Conservation (phyloP, 306 rosid species). For the Elaeagnus macrophylla region DNA sequence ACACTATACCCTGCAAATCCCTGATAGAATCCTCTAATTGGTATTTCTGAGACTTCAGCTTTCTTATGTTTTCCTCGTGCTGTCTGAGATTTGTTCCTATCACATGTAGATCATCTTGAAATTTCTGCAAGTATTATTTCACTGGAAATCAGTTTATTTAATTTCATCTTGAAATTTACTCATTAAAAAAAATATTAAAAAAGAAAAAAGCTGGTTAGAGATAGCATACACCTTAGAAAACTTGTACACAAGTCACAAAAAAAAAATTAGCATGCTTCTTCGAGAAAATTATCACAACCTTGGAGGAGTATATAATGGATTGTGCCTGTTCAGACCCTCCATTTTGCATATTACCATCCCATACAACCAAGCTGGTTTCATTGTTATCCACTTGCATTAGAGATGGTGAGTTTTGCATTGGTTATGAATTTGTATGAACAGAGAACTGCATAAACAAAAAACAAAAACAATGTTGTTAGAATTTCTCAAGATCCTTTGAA, state of each 20-base stretch:
- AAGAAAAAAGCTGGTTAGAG: not conserved
- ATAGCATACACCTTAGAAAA: not conserved
- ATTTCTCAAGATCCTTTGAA: too few relatives aligned
- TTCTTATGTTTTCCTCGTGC: constrained; percentile 57
- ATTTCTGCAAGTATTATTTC: constrained; percentile 45
- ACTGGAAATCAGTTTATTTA: constrained; percentile 4
- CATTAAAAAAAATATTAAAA: not conserved
- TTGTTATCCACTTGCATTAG: constrained; percentile 42
- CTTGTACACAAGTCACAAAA: not conserved
- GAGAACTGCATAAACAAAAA: constrained; percentile 27
- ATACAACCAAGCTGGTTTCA: constrained; percentile 20
- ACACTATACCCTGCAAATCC: constrained; percentile 63
- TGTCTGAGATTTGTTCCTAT: constrained; percentile 64
- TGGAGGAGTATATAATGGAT: constrained; percentile 40
- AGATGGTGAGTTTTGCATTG: constrained; percentile 37
- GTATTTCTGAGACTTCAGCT: constrained; percentile 42
- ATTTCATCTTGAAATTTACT: not conserved
- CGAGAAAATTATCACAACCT: constrained; percentile 29
- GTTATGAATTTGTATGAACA: constrained; percentile 19
- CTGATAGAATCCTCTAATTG: constrained; percentile 60
- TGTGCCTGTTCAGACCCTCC: constrained; percentile 48
- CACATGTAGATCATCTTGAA: constrained; percentile 59
- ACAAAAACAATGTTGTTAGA: too few relatives aligned
- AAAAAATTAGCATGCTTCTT: constrained; percentile 2
- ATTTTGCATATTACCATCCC: constrained; percentile 26